Evolutionary conservation across 108 stramenopile species (phyloP), one percentile per base, ranked within the genome.

Genomic region (Cyclostephanos tholiformis): DNA sequence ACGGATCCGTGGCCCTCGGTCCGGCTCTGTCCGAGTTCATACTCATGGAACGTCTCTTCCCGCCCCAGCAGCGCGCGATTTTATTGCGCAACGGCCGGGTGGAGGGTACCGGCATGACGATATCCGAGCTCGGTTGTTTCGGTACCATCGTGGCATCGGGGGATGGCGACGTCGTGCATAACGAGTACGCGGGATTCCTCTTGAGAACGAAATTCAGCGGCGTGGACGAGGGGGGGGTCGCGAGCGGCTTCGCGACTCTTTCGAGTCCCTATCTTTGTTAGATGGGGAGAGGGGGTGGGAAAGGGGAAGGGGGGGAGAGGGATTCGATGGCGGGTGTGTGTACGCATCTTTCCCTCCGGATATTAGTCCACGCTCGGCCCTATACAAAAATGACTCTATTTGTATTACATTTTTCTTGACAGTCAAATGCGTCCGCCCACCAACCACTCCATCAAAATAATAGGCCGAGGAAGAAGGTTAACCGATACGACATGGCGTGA

Each of bases 191-290:
- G 20, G 96, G 96, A 12, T 89, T 90, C 65, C 61, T 91, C 43
- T 69, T 94, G 22, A 86, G 94, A 26, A 90, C 91, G 26, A 95
- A 95, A 65, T 91, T 91, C 66, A 87, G 86, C 71, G 85, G 88
- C 53, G 89, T 91, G 20, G 92, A 95, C 70, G 94, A 95, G 81
- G 94, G 94, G 38, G 94, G 94, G 16, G 94, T 95, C 4, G 94
- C 94, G 14, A 79, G 86, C 36, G 94, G 94, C 20, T 95, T 89
- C 88, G 91, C 94, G 2, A 89, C 89, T 2, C 66, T 95, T 23
- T 89, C 88, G 6, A 93, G 91, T 85, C 94, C 94, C 4, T 91
- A 86, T 63, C 77, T 94, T 27, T 89, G 88, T 67, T 93, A 82
- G 41, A 19, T 4, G 9, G 7, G 41, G 9, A 1, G 41, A 10